A percentile compares a stretch with the other conserved stretches of the same genome.
Evolutionary conservation across 306 rosid genomes (phyloP).

Genomic region (Pterocarpus santalinus): DNA sequence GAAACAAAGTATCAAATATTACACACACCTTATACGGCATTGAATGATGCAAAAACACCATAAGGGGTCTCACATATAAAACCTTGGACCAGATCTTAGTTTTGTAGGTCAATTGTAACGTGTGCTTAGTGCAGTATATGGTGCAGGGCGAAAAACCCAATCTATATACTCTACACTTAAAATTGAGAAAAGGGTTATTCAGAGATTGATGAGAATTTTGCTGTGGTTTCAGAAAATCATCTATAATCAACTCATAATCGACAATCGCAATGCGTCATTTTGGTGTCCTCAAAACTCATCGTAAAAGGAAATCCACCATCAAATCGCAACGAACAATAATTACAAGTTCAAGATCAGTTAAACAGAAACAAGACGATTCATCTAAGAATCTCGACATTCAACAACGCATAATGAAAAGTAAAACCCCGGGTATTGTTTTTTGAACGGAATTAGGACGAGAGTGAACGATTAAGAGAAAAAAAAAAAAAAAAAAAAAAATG

Average conservation of each 20-base stretch:
- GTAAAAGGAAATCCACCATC: not conserved
- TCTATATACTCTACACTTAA: not conserved
- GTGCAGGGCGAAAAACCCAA: not conserved
- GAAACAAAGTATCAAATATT: not conserved
- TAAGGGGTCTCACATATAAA: not conserved
- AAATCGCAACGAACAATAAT: not conserved
- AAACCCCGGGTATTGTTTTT: not conserved
- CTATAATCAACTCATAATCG: not conserved
- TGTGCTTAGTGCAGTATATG: not conserved
- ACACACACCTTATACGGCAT: not conserved
- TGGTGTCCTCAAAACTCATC: not conserved
- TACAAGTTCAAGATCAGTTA: not conserved
- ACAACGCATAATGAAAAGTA: not conserved
- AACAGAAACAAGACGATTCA: not conserved
- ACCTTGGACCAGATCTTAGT: conserved; percentile 29
- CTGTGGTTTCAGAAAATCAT: not conserved
- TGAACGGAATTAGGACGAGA: not conserved
- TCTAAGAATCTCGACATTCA: not conserved
- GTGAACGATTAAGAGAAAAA: not conserved
- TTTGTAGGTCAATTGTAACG: not conserved
- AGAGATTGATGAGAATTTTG: not conserved
- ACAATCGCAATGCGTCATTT: not conserved
- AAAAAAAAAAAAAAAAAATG: not conserved
- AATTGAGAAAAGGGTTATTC: not conserved
- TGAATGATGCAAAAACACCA: not conserved